A percentile compares a stretch with the other conserved stretches of the same genome.
These are phyloP conservation scores for Fraxinus nigra DNA, from an alignment of 305 asterid genomes.

Conservation along the genomic window DNA sequence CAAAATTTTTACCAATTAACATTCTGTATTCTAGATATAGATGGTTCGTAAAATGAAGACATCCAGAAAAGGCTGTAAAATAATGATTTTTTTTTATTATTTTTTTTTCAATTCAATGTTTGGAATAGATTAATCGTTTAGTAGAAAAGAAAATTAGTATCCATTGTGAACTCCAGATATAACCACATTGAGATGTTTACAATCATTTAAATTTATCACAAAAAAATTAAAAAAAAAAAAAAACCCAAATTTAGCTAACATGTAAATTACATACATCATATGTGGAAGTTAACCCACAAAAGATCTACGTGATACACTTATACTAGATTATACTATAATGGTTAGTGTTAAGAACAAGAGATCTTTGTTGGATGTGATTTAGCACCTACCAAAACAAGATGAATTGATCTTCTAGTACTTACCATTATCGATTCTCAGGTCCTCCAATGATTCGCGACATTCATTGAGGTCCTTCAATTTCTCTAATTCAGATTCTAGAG, in stretches of 20 bases:
- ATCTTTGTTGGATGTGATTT: slow-evolving; percentile 11
- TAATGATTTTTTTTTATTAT: neutral
- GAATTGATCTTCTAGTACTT: slow-evolving; percentile 19
- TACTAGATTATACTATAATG: slow-evolving; percentile 18
- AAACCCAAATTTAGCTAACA: neutral
- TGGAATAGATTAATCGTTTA: slow-evolving; percentile 20
- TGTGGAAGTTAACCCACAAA: slow-evolving; percentile 5
- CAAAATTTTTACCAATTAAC: neutral
- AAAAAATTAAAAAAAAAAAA: no score
- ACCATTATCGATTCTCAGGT: slow-evolving; percentile 35
- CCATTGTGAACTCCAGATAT: neutral
- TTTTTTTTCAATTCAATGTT: neutral
- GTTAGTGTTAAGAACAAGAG: slow-evolving; percentile 15
- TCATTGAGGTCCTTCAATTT: slow-evolving; percentile 41
- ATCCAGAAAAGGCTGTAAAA: slow-evolving; percentile 26
- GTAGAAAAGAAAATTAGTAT: neutral
- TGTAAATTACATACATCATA: slow-evolving; percentile 11
- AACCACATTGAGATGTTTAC: neutral
- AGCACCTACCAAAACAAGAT: slow-evolving; percentile 27
- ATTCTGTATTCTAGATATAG: neutral
- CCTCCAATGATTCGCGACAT: slow-evolving; percentile 33
- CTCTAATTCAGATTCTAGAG: slow-evolving; percentile 60
- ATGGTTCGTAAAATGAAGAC: slow-evolving; percentile 14
- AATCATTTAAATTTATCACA: neutral
- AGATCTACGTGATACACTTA: slow-evolving; percentile 27